Evolutionary conservation across 148 eudicot species (phyloP), one percentile per base, ranked within the genome.

Genomic region (Gaultheria prostrata): DNA sequence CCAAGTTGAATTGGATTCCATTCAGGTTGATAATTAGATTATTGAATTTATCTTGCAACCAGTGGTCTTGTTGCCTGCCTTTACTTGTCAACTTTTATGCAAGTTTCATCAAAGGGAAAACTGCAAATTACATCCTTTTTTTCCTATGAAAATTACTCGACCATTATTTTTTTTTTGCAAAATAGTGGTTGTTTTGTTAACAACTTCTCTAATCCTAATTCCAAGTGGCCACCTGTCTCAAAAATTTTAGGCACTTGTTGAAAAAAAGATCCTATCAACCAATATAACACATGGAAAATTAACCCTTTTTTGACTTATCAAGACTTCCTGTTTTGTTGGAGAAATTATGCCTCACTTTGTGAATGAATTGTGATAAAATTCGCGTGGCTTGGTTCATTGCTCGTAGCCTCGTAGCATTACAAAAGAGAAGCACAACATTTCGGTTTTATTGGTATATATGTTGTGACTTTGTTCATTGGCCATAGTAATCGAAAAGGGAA

Each of bases 1-100:
- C 73, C 92, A 97, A 90, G 93, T 90, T 86, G 99, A 97, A 81
- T 87, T 97, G 80, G 96, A 94, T 50, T 95, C 98, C 1, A 94
- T 97, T 83, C 95, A 97, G 99, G 99, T 95, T 84, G 85, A 92
- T 89, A 78, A 18, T 35, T 48, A 17, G 32, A 28, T 35, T 39
- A 7, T 17, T 33, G 43, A 71, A 61, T 15, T 82, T 63, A 43
- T 82, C 33, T 81, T 53, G 18, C 17, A 32, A 49, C 30, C 11
- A 30, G 35, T 30, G 43, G 82, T 28, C 26, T 48, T 65, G 43
- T 28, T 28, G 10, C 28, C 81, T 80, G 15, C 50, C 20, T 33
- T 61, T 61, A 1, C 59, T 81, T 33, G 35, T 35, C 46, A 24
- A 17, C 26, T 33, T 49, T 4, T 13, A 69, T 35, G 61, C 6